Percentiles rank a stretch among this genome's conserved stretches.
Conservation (phyloP, 768 basidiomycete genomes). For the Mycena pura region DNA sequence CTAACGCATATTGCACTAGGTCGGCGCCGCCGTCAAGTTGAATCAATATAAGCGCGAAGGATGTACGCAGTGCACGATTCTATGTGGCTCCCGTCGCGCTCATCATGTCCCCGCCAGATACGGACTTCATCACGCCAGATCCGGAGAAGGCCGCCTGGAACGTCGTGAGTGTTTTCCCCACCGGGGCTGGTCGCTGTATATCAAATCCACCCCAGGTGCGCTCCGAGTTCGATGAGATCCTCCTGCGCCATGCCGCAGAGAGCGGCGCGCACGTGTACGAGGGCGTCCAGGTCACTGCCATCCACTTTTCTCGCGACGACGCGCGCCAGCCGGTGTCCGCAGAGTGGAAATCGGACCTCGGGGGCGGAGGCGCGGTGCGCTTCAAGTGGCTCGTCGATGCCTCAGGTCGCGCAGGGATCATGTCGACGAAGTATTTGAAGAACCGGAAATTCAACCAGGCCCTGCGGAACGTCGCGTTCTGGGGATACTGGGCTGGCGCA, state of each 20-base stretch:
- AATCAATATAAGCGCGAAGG: constrained; percentile 45
- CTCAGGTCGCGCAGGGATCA: constrained; percentile 62
- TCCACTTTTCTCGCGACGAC: constrained; percentile 49
- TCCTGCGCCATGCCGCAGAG: constrained; percentile 59
- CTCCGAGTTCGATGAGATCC: constrained; percentile 62
- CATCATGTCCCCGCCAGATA: constrained; percentile 42
- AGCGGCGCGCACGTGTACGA: constrained; percentile 59
- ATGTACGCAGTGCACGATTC: too few relatives aligned
- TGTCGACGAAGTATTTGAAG: constrained; percentile 63
- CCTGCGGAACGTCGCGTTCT: constrained; percentile 65
- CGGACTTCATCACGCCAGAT: constrained; percentile 62
- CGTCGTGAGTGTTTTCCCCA: constrained; percentile 49
- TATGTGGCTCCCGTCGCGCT: neutral
- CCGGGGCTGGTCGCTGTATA: neutral
- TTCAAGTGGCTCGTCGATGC: constrained; percentile 73
- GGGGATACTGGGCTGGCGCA: constrained; percentile 70
- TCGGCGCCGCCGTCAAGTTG: constrained; percentile 50
- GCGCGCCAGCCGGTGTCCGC: constrained; percentile 44
- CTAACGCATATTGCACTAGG: constrained; percentile 30
- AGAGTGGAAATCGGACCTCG: constrained; percentile 43
- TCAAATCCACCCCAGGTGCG: constrained; percentile 45
- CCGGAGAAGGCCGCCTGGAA: constrained; percentile 63
- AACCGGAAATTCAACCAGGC: constrained; percentile 61
- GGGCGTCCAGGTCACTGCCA: constrained; percentile 48
- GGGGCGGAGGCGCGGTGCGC: constrained; percentile 46